These are phyloP conservation scores for Stagonosporopsis chrysanthemi DNA, from an alignment of 2,329 filamentous ascomycete species.

Conservation along the genomic window DNA sequence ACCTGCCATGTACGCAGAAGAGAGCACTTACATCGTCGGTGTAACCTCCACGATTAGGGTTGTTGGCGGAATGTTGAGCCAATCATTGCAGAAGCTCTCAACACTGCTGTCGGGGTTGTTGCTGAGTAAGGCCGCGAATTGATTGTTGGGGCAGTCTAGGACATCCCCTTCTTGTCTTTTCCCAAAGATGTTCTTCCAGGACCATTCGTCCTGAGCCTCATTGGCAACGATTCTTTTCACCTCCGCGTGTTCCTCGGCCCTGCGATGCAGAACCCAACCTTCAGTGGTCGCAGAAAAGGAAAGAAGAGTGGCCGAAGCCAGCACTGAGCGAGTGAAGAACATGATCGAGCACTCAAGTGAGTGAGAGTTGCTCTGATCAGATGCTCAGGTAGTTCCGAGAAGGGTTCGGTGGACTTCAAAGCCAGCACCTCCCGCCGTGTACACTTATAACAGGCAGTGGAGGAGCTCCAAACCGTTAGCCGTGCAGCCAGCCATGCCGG, in stretches of 20 bases:
- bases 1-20: not conserved
- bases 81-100: slow-evolving; percentile 39
- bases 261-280: slow-evolving; percentile 30
- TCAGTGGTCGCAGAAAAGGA: slow-evolving; percentile 35
- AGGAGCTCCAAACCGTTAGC: slow-evolving; percentile 17
- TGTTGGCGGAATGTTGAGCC: slow-evolving; percentile 36
- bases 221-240: slow-evolving; percentile 10
- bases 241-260: slow-evolving; percentile 12
- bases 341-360: slow-evolving; percentile 48
- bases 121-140: slow-evolving; percentile 28
- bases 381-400: slow-evolving; percentile 28
- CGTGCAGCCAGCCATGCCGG: slow-evolving; percentile 37
- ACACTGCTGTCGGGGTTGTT: slow-evolving; percentile 18
- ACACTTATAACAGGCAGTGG: slow-evolving; percentile 37
- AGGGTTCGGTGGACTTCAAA: slow-evolving; percentile 21
- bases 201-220: slow-evolving; percentile 10
- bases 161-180: slow-evolving; percentile 26
- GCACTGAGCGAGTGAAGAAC: slow-evolving; percentile 41
- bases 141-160: slow-evolving; percentile 29
- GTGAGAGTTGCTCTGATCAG: slow-evolving; percentile 41
- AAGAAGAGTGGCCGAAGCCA: slow-evolving; percentile 42
- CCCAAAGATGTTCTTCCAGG: slow-evolving; percentile 16
- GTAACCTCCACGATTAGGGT: slow-evolving; percentile 32
- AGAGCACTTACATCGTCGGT: slow-evolving; percentile 33
- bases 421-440: slow-evolving; percentile 24